phyloP scores from a whole-genome alignment of 495 filamentous ascomycete species.

The Xylaria sp. region DNA sequence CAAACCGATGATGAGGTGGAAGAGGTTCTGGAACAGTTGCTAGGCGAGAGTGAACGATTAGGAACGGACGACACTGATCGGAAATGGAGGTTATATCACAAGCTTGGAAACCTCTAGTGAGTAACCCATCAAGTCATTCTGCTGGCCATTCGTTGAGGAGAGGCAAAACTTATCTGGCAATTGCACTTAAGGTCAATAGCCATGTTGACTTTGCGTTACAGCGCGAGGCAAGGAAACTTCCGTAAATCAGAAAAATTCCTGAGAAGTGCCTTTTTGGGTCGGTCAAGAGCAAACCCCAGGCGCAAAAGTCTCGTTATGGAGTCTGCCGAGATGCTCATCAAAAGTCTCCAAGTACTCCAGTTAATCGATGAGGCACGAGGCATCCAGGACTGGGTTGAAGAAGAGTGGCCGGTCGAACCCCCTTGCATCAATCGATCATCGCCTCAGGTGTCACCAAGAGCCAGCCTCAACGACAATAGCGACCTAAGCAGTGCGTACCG shows the following conservation, averaged over 20 bases:
- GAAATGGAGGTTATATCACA: constrained; percentile 35
- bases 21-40: constrained; percentile 25
- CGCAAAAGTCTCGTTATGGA: constrained; percentile 29
- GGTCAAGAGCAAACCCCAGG: constrained; percentile 25
- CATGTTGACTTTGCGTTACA: background rate
- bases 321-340: constrained; percentile 30
- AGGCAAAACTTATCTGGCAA: background rate
- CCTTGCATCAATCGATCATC: background rate
- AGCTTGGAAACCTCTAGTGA: constrained; percentile 34
- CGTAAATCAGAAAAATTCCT: constrained; percentile 28
- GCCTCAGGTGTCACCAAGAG: constrained; percentile 4
- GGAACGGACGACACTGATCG: constrained; percentile 29
- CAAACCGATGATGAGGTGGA: constrained; percentile 31
- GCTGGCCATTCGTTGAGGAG: too few relatives aligned
- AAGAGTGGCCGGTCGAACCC: constrained; percentile 18
- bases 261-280: constrained; percentile 26
- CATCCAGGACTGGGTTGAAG: constrained; percentile 27
- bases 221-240: constrained; percentile 26
- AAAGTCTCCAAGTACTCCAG: constrained; percentile 24
- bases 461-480: background rate
- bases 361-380: constrained; percentile 35
- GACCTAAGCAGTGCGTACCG: constrained; percentile 26
- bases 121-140: background rate
- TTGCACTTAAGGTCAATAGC: background rate
- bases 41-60: constrained; percentile 24